Conservation (phyloP, 31 red algal species). For the Asparagopsis taxiformis region DNA sequence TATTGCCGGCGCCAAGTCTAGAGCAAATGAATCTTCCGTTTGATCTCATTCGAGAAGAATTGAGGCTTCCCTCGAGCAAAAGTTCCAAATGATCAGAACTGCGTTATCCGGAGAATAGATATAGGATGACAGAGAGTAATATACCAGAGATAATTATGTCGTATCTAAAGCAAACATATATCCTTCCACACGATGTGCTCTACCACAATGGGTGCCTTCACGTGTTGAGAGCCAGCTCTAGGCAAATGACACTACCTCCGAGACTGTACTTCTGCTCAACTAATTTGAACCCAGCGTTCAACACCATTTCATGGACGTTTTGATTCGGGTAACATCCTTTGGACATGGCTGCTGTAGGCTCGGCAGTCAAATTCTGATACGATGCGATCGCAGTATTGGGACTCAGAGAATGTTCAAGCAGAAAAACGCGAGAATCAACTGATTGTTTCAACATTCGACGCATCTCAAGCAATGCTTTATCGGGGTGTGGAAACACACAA, state of each 20-base stretch:
- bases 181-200: too few relatives aligned
- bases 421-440: constrained; percentile 42
- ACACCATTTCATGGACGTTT: constrained; percentile 29
- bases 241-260: constrained; percentile 44
- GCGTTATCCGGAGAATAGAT: constrained; percentile 1
- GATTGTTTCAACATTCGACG: constrained; percentile 42
- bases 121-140: too few relatives aligned
- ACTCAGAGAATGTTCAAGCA: constrained; percentile 72
- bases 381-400: constrained; percentile 22
- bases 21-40: constrained; percentile 61
- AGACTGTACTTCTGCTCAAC: constrained; percentile 7
- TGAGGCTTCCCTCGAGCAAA: constrained; percentile 37
- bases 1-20: constrained; percentile 19
- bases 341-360: constrained; percentile 32
- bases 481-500: constrained; percentile 59
- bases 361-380: constrained; percentile 71
- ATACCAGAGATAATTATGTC: too few relatives aligned
- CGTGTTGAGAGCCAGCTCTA: too few relatives aligned
- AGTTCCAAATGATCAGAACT: constrained; percentile 26
- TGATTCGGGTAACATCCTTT: constrained; percentile 84
- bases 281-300: constrained; percentile 33
- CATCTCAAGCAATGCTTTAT: constrained; percentile 57
- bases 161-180: too few relatives aligned
- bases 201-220: too few relatives aligned
- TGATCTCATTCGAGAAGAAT: constrained; percentile 52